Base-by-base conservation (phyloP, 2,329 filamentous ascomycete genomes). In the Fusarium sp. region DNA sequence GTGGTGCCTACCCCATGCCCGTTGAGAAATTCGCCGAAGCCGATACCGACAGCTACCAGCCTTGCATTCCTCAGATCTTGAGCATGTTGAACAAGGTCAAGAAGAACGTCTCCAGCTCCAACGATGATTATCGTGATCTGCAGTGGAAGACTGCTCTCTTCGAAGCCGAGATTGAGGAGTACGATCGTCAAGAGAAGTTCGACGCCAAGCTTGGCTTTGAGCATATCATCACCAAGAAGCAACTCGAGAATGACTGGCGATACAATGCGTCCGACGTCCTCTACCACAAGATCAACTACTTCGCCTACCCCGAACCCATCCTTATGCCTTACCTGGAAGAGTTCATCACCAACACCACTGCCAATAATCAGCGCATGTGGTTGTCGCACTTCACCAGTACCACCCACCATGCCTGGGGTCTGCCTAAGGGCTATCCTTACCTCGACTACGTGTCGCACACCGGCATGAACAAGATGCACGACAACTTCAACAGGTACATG, bases 1-100 rank as follows among this genome's bases (percentile, higher is more conserved):
- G 82, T 49, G 82, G 82, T n/a, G 71, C 81, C 34, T 78, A 75
- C 3, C 81, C 82, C 1, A 74, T 84, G 61, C 75, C 81, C 6
- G 78, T 78, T 8, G 81, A 83, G 59, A 81, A 81, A 66, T 83
- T 83, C 38, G 74, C 76, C 44, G 82, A 84, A 60, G 81, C 78
- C 50, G 67, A 77, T 13, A 75, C 80, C 30, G 77, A 82, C 51
- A 75, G 81, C 46, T 83, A 83, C 62, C 80, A 83, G 57, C 82
- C 82, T 3, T 84, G 82, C 28, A 60, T 84, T 44, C 78, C 83
- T 1, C 82, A 80, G 50, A 71, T 80, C 20, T 67, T 80, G 30
- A 71, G 80, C 12, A 73, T 76, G 26, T 67, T 80, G 33, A 81
- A 80, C 65, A 42, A 67, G 8, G 53, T 77, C 34, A 74, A 75